phyloP scores from a whole-genome alignment of 139 green algal species.

The Dunaliella primolecta region DNA sequence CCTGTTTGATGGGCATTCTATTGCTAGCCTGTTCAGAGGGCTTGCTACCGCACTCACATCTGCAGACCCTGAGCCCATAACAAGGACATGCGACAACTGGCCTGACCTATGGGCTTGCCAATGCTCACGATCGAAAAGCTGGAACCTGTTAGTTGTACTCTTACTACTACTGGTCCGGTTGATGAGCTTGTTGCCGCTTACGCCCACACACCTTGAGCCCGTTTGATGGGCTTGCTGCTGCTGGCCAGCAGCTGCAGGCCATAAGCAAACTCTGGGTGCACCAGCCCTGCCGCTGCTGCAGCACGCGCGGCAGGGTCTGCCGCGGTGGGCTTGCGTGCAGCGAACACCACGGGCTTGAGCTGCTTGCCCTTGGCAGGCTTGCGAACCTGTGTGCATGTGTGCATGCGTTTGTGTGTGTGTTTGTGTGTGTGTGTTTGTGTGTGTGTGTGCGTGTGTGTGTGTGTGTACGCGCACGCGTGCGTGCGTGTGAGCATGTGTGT shows the following conservation, averaged over 20 bases:
- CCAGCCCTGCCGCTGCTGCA: background rate
- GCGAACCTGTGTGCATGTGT: slow-evolving; percentile 36
- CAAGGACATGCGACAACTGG: too few relatives aligned
- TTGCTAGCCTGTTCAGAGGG: too few relatives aligned
- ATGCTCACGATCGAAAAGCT: too few relatives aligned
- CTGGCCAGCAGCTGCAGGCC: slow-evolving; percentile 12
- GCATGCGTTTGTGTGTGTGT: slow-evolving; percentile 8
- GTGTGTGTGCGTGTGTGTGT: background rate
- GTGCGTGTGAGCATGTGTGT: too few relatives aligned
- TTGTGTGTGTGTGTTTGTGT: slow-evolving; percentile 6
- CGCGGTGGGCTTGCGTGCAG: background rate
- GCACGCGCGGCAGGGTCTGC: background rate
- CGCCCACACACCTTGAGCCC: background rate
- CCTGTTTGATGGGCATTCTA: too few relatives aligned
- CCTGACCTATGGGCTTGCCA: too few relatives aligned
- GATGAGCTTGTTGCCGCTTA: too few relatives aligned
- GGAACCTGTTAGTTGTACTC: too few relatives aligned
- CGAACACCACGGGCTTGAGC: slow-evolving; percentile 5
- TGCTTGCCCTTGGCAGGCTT: background rate
- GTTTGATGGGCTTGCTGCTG: background rate
- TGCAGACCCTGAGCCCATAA: too few relatives aligned
- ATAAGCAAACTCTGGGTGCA: slow-evolving; percentile 43
- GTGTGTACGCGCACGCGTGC: too few relatives aligned
- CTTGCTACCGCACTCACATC: too few relatives aligned
- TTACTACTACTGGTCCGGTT: too few relatives aligned